Evolutionary conservation across 345 rosid genomes (phyloP).

Genomic region (Aurinia saxatilis): DNA sequence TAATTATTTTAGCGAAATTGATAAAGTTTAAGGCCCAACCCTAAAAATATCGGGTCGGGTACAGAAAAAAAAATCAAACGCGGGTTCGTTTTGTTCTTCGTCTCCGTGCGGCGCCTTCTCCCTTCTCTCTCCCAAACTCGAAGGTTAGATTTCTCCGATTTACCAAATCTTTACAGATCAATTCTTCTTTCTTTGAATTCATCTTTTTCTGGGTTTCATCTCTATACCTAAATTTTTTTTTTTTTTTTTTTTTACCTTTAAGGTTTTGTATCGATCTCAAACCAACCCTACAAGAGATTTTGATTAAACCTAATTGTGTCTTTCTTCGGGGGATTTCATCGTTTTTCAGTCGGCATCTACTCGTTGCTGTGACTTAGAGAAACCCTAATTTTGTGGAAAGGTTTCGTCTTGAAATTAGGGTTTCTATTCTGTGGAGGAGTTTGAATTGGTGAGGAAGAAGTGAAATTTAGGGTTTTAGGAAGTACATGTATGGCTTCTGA

Average conservation of each 20-base stretch:
- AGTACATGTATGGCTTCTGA: conserved; percentile 94
- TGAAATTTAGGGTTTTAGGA: conserved; percentile 39
- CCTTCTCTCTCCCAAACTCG: conserved; percentile 18
- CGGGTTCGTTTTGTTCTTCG: not conserved
- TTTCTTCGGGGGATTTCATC: not conserved
- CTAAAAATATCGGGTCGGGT: conserved; percentile 28
- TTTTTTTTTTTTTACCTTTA: not conserved
- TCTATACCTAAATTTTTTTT: not conserved
- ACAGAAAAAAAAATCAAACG: not conserved
- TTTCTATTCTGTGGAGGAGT: not conserved
- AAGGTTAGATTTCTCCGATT: conserved; percentile 14
- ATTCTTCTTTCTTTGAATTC: not conserved
- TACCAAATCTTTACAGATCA: not conserved
- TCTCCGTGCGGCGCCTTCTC: conserved; percentile 24
- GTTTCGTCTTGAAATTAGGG: conserved; percentile 37
- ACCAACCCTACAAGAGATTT: conserved; percentile 1
- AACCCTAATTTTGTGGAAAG: conserved; percentile 16
- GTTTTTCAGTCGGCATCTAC: not conserved
- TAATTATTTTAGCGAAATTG: not conserved
- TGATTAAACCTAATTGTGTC: conserved; percentile 13
- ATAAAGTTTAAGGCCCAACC: conserved; percentile 16
- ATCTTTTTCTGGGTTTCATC: not conserved
- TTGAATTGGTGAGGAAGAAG: conserved; percentile 4
- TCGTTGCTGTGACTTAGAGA: not conserved
- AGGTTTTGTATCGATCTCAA: conserved; percentile 9